Percentiles rank a stretch among this genome's conserved stretches.
phyloP scores from a whole-genome alignment of 2,329 filamentous ascomycete genomes.

The Alternaria sp. region DNA sequence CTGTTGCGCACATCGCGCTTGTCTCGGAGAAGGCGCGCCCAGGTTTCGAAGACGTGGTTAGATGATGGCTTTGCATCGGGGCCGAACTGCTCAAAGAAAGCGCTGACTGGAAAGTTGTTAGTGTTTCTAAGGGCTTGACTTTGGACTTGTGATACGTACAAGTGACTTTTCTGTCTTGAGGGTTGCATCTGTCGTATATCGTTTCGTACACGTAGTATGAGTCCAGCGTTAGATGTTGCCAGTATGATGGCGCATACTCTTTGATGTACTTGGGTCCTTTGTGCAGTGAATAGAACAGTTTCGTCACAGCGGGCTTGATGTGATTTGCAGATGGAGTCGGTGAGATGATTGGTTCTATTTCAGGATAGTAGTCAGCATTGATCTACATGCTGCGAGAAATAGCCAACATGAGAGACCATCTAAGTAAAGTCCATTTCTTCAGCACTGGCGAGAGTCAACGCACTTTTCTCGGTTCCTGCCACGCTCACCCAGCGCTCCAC shows the following conservation, averaged over 20 bases:
- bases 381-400: not conserved
- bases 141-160: not conserved
- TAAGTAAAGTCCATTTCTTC: constrained; percentile 1
- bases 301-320: not conserved
- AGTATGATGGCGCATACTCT: constrained; percentile 2
- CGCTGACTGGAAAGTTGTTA: not conserved
- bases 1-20: not conserved
- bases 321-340: not conserved
- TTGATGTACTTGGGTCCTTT: constrained; percentile 9
- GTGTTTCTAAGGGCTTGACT: not conserved
- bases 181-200: constrained; percentile 4
- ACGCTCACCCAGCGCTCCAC: not conserved
- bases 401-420: not conserved
- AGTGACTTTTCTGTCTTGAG: constrained; percentile 2
- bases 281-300: constrained; percentile 11
- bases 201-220: constrained; percentile 9
- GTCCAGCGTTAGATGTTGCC: constrained; percentile 9
- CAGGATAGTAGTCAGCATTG: not conserved
- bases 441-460: constrained; percentile 2
- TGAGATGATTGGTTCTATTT: not conserved
- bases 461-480: constrained; percentile 10
- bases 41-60: constrained; percentile 1
- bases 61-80: not conserved
- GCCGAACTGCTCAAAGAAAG: constrained; percentile 8
- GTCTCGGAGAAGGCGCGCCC: constrained; percentile 9